Base-by-base conservation (phyloP, 495 filamentous ascomycete genomes). In the Xylaria castorea region DNA sequence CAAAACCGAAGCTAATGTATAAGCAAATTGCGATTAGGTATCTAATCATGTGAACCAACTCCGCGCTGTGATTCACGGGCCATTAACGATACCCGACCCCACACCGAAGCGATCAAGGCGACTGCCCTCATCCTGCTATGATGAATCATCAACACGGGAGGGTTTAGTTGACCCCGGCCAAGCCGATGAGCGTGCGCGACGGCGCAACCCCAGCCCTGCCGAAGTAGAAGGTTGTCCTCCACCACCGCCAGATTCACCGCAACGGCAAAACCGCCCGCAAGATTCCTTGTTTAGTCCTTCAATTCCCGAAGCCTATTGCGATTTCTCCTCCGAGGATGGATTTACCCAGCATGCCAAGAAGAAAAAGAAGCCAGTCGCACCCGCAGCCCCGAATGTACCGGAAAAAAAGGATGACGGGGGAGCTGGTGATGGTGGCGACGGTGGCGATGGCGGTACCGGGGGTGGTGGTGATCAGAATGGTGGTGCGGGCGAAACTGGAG, bases 361-460 rank as follows among this genome's bases (percentile, higher is more conserved):
- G 66, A 84, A 82, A 68, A 85, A 40, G 75, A 76, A n/a, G 73
- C 50, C 34, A 42, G 22, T n/a, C 51, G 60, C 40, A 51, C 60
- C 46, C 61, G 20, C 34, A 18, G 36, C n/a, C 61, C 38, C 50
- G 25, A 58, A 25, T 61, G 36, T 12, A 22, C 70, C 81, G n/a
- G 81, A 84, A 18, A 80, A 77, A 25, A 81, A 81, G n/a, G 84
- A 89, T 63, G 82, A 88, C n/a, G 81, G 83, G 11, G 81, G 53
- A 20, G 73, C 70, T 36, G 79, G 76, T 34, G 79, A 66, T 30
- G 77, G 73, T n/a, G 81, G 71, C 25, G 79, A 66, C 25, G 77
- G 73, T n/a, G 81, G 71, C 25, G 79, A 66, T 30, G 77, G 57
- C 12, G 70, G 72, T 40, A 76, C 72, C 8, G 75, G 68, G 48